Base-by-base conservation (phyloP, 768 basidiomycete species). In the Suillus plorans region DNA sequence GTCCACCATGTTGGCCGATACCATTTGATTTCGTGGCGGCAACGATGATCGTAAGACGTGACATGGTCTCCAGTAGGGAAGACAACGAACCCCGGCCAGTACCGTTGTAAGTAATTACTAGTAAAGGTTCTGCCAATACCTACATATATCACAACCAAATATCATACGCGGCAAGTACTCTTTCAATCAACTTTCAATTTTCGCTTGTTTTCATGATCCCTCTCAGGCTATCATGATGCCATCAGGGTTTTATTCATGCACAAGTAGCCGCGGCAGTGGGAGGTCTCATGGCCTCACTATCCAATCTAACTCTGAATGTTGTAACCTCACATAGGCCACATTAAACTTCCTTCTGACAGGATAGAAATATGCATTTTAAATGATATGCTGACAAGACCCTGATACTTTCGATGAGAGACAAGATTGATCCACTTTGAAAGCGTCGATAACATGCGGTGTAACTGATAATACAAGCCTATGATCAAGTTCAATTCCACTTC, bases 11-110 rank as follows among this genome's bases (percentile, higher is more conserved):
- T 59, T 85, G 80, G 18, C 97, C 97, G 68, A 99, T 99, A 5
- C 95, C 97, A 74, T 95, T 92, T 13, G 82, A 79, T 66, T 82
- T 81, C 1, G 96, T 97, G 7, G 96, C 95, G 7, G 96, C 96
- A 68, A 99, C 95, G 72, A 99, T 90, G 81, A 98, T 84, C 59
- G 95, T 96, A 68, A 97, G 82, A 76, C 82, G 82, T 66, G 83
- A 83, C 88, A 89, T 89, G 69, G 13, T 60, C 25, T 53, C 5
- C 34, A 34, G 31, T 31, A 31, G 28, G 20, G 53, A 20, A 55
- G 53, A 18, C 25, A 5, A 53, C 9, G 52, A 28, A 14, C n/a
- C 3, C 7, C 10, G 9, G 9, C 20, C 44, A 20, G 20, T 45
- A 45, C 44, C 18, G 16, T 42, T 42, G 41, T 42, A 42, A 42